Conservation (phyloP, 331 rosid genomes). For the Telfairia occidentalis region DNA sequence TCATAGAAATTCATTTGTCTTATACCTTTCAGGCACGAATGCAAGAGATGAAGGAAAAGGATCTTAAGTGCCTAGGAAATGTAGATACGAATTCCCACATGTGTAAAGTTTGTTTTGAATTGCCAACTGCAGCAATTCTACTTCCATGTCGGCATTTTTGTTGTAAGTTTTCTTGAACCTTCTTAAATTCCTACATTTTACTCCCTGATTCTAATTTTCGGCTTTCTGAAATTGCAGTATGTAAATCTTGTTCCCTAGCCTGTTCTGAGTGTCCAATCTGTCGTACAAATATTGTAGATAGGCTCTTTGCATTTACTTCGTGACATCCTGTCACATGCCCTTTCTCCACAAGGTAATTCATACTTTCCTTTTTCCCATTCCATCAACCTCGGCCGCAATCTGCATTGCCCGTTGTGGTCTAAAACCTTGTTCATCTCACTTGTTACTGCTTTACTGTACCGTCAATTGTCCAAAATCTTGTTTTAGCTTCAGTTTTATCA, state of each 20-base stretch:
- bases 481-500: neutral
- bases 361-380: neutral
- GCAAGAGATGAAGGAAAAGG: conserved; percentile 99
- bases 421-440: neutral
- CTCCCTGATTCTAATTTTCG: conserved; percentile 1
- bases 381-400: neutral
- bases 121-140: conserved; percentile 93
- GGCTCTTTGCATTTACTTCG: conserved; percentile 89
- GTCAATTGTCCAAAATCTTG: neutral
- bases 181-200: neutral
- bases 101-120: conserved; percentile 96
- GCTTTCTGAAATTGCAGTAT: conserved; percentile 52
- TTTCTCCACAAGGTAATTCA: conserved; percentile 33
- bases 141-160: conserved; percentile 99
- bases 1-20: neutral
- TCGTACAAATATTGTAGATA: conserved; percentile 88
- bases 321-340: conserved; percentile 23
- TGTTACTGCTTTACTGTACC: neutral
- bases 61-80: conserved; percentile 58
- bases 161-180: conserved; percentile 39
- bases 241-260: conserved; percentile 95
- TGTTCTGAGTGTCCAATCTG: conserved; percentile 97
- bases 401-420: neutral
- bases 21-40: conserved; percentile 73
- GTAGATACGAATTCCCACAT: conserved; percentile 85